These are phyloP conservation scores for Xylona heveae DNA, from an alignment of 495 filamentous ascomycete species.

Conservation along the genomic window DNA sequence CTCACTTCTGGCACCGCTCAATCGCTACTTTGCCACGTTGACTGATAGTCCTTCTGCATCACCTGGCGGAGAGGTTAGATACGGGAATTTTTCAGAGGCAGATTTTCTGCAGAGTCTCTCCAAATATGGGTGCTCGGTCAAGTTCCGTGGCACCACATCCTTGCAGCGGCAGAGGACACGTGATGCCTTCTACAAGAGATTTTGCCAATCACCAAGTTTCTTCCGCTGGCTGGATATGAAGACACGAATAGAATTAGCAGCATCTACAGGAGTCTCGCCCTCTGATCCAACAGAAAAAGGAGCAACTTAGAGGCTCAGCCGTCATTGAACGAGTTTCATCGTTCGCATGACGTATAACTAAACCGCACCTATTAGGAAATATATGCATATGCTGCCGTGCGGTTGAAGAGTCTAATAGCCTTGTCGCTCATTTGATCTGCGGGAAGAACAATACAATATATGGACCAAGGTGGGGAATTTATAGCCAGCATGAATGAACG, in stretches of 20 bases:
- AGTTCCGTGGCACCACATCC: conserved; percentile 11
- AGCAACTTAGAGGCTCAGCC: no score
- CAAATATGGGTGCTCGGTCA: conserved; percentile 13
- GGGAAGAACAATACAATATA: no score
- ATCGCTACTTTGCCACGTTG: conserved; percentile 13
- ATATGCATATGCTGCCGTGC: no score
- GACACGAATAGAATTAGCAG: conserved; percentile 13
- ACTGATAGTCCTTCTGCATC: conserved; percentile 5
- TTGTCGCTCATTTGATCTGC: no score
- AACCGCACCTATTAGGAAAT: no score
- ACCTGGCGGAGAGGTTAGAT: conserved; percentile 10
- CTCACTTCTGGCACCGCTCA: conserved; percentile 15
- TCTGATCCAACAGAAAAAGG: no score
- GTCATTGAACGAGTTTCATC: no score
- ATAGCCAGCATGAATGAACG: no score
- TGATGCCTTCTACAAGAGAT: conserved; percentile 12
- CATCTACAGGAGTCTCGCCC: no score
- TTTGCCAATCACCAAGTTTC: conserved; percentile 13
- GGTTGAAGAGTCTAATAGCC: no score
- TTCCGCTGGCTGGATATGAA: conserved; percentile 18
- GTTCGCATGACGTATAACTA: no score
- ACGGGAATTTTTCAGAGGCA: conserved; percentile 11
- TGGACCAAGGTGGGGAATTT: no score
- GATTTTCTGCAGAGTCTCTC: conserved; percentile 13
- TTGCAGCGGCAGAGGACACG: conserved; percentile 11